These are phyloP conservation scores for Schizosaccharomyces osmophilus DNA, from an alignment of 805 yeast genomes.

Conservation along the genomic window DNA sequence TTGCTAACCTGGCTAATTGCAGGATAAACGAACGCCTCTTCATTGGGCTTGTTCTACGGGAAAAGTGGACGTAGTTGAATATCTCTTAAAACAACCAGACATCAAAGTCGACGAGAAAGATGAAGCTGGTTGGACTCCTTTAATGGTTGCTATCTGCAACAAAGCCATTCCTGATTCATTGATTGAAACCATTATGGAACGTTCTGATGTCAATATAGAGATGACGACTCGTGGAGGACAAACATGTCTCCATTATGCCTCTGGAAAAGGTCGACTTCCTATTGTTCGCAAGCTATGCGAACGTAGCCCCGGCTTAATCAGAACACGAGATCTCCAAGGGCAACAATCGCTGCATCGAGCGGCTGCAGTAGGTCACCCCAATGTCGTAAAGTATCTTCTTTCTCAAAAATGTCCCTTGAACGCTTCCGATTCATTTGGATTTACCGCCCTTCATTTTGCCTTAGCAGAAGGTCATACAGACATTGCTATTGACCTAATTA, in stretches of 20 bases:
- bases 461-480: constrained; percentile 75
- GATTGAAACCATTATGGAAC: neutral
- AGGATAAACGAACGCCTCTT: neutral
- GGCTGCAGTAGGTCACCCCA: constrained; percentile 44
- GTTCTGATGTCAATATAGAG: neutral
- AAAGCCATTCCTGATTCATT: neutral
- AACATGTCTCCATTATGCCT: constrained; percentile 2
- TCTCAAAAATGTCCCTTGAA: constrained; percentile 37
- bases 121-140: constrained; percentile 3
- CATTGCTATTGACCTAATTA: constrained; percentile 35
- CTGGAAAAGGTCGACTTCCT: neutral
- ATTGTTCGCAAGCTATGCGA: neutral
- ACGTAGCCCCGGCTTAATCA: constrained; percentile 26
- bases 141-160: neutral
- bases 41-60: constrained; percentile 2
- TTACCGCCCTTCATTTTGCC: constrained; percentile 80
- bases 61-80: neutral
- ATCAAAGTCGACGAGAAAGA: neutral
- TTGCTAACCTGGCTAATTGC: neutral
- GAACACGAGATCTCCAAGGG: constrained; percentile 41
- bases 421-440: constrained; percentile 42
- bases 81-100: neutral
- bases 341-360: constrained; percentile 62
- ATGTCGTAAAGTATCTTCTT: constrained; percentile 30
- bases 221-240: neutral